phyloP scores from a whole-genome alignment of 164 flowering plant species.

The Amborella trichopoda region DNA sequence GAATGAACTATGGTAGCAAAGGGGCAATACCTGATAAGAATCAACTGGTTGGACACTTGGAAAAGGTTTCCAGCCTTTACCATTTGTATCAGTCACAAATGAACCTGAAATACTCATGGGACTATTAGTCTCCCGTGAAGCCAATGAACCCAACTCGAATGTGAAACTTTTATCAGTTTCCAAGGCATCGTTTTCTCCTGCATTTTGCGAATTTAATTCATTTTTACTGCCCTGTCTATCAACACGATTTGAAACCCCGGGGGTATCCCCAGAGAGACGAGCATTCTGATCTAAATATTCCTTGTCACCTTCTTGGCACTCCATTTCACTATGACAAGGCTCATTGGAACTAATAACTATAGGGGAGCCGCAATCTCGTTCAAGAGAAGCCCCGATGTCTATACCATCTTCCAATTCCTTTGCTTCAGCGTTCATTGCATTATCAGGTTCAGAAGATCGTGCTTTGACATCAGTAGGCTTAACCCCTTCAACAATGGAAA shows the following conservation, averaged over 20 bases:
- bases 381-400: slow-evolving; percentile 11
- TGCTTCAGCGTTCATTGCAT: slow-evolving; percentile 3
- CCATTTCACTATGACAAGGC: slow-evolving; percentile 18
- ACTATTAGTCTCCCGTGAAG: too few species aligned
- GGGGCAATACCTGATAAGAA: not conserved
- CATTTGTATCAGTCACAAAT: slow-evolving; percentile 1
- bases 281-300: slow-evolving; percentile 13
- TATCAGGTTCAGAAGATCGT: slow-evolving; percentile 5
- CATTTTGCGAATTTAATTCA: not conserved
- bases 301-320: slow-evolving; percentile 10
- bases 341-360: slow-evolving; percentile 26
- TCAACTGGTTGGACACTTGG: not conserved
- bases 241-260: not conserved
- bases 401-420: slow-evolving; percentile 13
- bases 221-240: not conserved
- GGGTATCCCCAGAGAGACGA: slow-evolving; percentile 1
- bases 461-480: slow-evolving; percentile 6
- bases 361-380: slow-evolving; percentile 33
- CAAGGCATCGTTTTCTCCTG: not conserved
- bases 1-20: too few species aligned
- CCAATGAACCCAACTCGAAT: not conserved
- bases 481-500: slow-evolving; percentile 15
- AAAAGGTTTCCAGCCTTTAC: not conserved
- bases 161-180: slow-evolving; percentile 1
- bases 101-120: not conserved